Evolutionary conservation across 352 stramenopile species (phyloP).

Genomic region (Pythium dissotocum): DNA sequence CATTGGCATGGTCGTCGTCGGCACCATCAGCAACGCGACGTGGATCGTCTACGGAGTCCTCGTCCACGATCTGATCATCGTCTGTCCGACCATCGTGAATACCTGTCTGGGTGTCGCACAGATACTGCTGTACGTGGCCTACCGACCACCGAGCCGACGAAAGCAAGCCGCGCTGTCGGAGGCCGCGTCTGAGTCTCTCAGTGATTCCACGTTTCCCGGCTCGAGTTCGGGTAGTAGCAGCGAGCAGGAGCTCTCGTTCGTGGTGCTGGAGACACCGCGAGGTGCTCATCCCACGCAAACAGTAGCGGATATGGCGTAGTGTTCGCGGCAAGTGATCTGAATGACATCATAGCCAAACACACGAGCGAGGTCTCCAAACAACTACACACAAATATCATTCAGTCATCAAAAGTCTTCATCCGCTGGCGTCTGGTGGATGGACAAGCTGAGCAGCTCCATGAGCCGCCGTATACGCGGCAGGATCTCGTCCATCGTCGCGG

Average conservation of each 20-base stretch:
- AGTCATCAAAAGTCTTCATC: constrained; percentile 26
- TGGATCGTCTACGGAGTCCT: constrained; percentile 50
- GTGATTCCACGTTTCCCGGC: constrained; percentile 13
- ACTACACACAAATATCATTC: neutral
- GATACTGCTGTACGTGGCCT: constrained; percentile 45
- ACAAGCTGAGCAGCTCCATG: constrained; percentile 82
- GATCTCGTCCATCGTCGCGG: constrained; percentile 72
- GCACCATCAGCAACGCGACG: constrained; percentile 45
- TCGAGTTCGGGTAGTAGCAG: constrained; percentile 5
- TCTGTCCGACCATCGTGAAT: constrained; percentile 43
- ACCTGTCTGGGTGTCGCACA: constrained; percentile 41
- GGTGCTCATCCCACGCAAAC: constrained; percentile 5
- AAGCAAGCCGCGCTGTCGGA: constrained; percentile 6
- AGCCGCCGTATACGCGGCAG: constrained; percentile 71
- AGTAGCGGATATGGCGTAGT: neutral
- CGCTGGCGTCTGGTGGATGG: constrained; percentile 43
- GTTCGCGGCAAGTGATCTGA: neutral
- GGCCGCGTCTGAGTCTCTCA: neutral
- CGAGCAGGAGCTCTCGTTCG: constrained; percentile 25
- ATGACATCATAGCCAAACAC: neutral
- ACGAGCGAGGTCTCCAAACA: neutral
- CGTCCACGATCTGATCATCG: constrained; percentile 41
- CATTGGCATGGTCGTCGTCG: constrained; percentile 44
- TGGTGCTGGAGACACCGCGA: constrained; percentile 29
- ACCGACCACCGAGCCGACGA: constrained; percentile 27